Base-by-base conservation (phyloP, 2,329 filamentous ascomycete species). In the Chaetomiaceae sp. region DNA sequence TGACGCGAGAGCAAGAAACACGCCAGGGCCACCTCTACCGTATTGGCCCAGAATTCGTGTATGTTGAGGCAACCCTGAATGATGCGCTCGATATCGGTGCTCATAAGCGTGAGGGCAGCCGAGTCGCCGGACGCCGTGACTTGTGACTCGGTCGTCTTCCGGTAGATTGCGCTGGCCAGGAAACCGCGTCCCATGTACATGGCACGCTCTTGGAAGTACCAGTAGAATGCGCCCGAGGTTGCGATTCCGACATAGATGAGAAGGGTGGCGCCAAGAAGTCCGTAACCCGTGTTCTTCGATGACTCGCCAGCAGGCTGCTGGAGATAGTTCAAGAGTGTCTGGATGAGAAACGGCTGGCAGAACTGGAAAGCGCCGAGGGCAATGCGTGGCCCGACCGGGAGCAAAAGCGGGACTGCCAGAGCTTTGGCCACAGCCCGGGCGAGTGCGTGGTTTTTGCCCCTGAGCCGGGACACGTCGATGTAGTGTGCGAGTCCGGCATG, bases 341-440 rank as follows among this genome's bases (percentile, higher is more conserved):
- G 63, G 49, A 76, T 72, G 33, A 77, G 69, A 22, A 76, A 71
- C 0, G 74, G 73, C 42, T 74, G 72, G 34, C 71, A 72, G 37
- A 73, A 72, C 17, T 63, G 70, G 55, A 75, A 73, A 12, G 66
- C 72, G 4, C 72, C 65, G 4, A 72, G 60, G 1, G 68, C 68
- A 7, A 72, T 59, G 7, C 72, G 65, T 1, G 73, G 71, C 1
- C 64, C 62, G 1, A 75, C 55, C 0, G 72, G 71, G 0, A 70
- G 53, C 0, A 74, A 49, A 2, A 72, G 58, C 0, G 68, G 67
- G 0, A 67, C 65, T 0, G 61, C 53, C 1, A 75, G 59, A 0
- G 70, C 65, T 19, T 59, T 65, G 3, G 48, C 51, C 0, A 71
- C 40, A 4, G 66, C 63, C 29, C 61, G 66, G 1, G 63, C 52